Conservation (phyloP, 2,329 filamentous ascomycete species). For the Ustulina deusta region DNA sequence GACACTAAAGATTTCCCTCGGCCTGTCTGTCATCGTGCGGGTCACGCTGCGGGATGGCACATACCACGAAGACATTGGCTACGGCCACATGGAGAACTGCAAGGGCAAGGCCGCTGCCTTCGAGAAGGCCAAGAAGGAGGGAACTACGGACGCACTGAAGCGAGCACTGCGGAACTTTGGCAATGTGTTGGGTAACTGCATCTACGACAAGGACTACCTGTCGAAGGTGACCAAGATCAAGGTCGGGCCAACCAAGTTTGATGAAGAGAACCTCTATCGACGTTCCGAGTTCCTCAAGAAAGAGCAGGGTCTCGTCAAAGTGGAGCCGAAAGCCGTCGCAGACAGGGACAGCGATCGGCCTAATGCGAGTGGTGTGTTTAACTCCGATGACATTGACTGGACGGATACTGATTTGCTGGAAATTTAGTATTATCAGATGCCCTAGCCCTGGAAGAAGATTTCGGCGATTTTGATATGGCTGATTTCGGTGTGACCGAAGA, state of each 20-base stretch:
- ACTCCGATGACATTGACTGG: slow-evolving; percentile 52
- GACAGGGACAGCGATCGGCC: slow-evolving; percentile 46
- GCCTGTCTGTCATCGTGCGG: slow-evolving; percentile 89
- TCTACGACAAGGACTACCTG: slow-evolving; percentile 97
- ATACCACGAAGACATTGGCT: slow-evolving; percentile 98
- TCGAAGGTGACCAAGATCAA: slow-evolving; percentile 92
- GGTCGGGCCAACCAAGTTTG: slow-evolving; percentile 79
- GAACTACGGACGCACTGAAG: slow-evolving; percentile 93
- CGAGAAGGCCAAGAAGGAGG: slow-evolving; percentile 99
- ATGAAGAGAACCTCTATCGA: slow-evolving; percentile 82
- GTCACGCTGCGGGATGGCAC: slow-evolving; percentile 93
- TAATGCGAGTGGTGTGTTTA: slow-evolving; percentile 61
- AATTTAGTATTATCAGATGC: slow-evolving; percentile 50
- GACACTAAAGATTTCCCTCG: slow-evolving; percentile 83
- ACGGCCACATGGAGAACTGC: slow-evolving; percentile 95
- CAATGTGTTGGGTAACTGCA: slow-evolving; percentile 96
- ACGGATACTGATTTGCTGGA: slow-evolving; percentile 51
- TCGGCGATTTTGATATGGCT: slow-evolving; percentile 78
- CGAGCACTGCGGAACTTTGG: slow-evolving; percentile 91
- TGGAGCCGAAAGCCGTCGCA: slow-evolving; percentile 50
- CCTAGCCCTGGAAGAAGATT: slow-evolving; percentile 51
- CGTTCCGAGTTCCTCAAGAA: slow-evolving; percentile 80
- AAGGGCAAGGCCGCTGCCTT: slow-evolving; percentile 96
- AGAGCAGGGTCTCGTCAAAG: slow-evolving; percentile 54
- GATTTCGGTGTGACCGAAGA: slow-evolving; percentile 78